phyloP scores from a whole-genome alignment of 352 stramenopile species.

The Phytophthora constricta region DNA sequence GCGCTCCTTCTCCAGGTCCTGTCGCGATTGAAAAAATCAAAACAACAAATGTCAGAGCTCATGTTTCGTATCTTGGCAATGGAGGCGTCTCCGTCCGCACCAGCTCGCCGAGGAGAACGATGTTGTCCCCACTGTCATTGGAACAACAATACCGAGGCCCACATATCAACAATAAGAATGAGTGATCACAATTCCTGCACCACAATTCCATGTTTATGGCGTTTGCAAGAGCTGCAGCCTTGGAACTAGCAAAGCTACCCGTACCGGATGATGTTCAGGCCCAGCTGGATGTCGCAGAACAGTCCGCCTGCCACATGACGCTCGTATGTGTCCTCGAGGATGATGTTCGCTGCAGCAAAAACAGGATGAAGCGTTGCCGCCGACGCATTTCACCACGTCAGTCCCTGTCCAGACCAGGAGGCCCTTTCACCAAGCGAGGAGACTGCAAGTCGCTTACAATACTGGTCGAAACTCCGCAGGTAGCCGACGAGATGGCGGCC shows the following conservation, averaged over 20 bases:
- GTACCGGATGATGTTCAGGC: constrained; percentile 96
- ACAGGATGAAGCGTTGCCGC: too few relatives aligned
- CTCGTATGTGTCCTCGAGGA: constrained; percentile 96
- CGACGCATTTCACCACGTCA: too few relatives aligned
- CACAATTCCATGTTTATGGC: too few relatives aligned
- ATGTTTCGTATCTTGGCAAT: not conserved
- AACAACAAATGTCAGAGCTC: not conserved
- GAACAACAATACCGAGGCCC: constrained; percentile 5
- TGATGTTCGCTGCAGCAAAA: constrained; percentile 91
- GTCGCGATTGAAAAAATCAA: not conserved
- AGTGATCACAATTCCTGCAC: too few relatives aligned
- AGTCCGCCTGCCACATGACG: constrained; percentile 85
- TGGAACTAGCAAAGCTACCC: not conserved
- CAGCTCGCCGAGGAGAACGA: constrained; percentile 86
- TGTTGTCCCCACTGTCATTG: constrained; percentile 77
- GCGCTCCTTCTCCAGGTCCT: constrained; percentile 86
- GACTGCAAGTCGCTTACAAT: constrained; percentile 57
- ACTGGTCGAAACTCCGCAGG: constrained; percentile 89
- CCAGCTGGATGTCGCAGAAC: constrained; percentile 96
- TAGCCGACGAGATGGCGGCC: constrained; percentile 95
- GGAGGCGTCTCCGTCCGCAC: constrained; percentile 37
- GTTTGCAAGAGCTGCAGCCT: too few relatives aligned
- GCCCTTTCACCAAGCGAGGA: not conserved
- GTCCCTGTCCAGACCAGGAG: too few relatives aligned
- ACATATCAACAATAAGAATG: too few relatives aligned